phyloP scores from a whole-genome alignment of 225 moss, liverwort and hornwort species.

The Ulota crispa region DNA sequence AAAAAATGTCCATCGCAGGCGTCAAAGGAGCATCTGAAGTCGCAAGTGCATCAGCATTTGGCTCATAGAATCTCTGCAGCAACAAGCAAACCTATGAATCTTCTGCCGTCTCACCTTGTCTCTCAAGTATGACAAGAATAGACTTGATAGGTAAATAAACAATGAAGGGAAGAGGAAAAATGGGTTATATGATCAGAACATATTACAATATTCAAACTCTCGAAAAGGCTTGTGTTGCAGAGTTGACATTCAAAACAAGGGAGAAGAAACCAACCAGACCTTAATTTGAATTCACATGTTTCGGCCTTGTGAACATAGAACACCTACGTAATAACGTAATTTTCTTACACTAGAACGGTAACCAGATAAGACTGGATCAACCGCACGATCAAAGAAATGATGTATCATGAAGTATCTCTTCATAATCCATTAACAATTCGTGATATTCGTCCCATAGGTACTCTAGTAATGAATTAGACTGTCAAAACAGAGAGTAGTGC shows the following conservation, averaged over 20 bases:
- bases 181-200: neutral
- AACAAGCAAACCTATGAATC: constrained; percentile 29
- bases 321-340: constrained; percentile 8
- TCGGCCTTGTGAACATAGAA: neutral
- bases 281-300: neutral
- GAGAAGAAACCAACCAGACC: neutral
- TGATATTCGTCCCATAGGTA: neutral
- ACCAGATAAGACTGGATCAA: constrained; percentile 7
- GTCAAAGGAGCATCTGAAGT: constrained; percentile 75
- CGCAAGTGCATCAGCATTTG: constrained; percentile 56
- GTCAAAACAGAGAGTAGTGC: neutral
- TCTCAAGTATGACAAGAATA: neutral
- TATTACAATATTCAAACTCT: neutral
- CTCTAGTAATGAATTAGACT: neutral
- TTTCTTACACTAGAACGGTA: neutral
- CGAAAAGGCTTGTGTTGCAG: constrained; percentile 6
- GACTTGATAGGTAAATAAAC: neutral
- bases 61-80: constrained; percentile 87
- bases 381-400: neutral
- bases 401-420: neutral
- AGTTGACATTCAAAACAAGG: neutral
- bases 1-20: constrained; percentile 93
- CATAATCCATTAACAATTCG: constrained; percentile 8
- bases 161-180: neutral
- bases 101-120: neutral